Conservation (phyloP, 1,284 basidiomycete genomes). For the Coniferiporia weirii region DNA sequence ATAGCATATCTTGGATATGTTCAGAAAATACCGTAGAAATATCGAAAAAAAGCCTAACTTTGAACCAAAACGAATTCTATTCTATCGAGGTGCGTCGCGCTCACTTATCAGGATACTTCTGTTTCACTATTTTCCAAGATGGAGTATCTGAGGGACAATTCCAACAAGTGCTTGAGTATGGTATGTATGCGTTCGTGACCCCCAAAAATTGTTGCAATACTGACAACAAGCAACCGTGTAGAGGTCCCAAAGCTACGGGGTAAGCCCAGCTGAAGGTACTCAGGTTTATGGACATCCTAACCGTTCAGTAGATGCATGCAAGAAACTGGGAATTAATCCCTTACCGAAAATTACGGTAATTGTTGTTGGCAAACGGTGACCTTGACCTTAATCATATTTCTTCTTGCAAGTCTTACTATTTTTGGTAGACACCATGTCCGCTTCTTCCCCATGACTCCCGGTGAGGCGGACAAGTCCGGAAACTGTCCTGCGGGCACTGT, state of each 20-base stretch:
- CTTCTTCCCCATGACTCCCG: conserved; percentile 57
- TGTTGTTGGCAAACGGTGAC: conserved; percentile 58
- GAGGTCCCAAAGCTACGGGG: conserved; percentile 56
- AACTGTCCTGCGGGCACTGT: conserved; percentile 75
- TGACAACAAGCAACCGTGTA: conserved; percentile 23
- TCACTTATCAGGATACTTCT: not conserved
- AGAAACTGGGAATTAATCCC: conserved; percentile 43
- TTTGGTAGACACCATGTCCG: conserved; percentile 55
- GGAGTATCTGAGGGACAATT: conserved; percentile 82
- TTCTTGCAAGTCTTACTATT: not conserved
- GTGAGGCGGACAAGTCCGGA: conserved; percentile 57
- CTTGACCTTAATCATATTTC: not conserved
- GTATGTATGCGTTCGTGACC: conserved; percentile 29
- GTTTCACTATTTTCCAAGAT: conserved; percentile 35
- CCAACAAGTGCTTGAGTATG: conserved; percentile 56
- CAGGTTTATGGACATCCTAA: not conserved
- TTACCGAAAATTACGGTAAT: conserved; percentile 62
- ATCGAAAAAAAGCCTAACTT: conserved; percentile 47
- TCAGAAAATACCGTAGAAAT: conserved; percentile 45
- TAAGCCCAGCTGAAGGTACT: conserved; percentile 25
- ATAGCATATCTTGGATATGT: conserved; percentile 50
- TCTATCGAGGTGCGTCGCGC: conserved; percentile 54
- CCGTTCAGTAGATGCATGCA: conserved; percentile 46
- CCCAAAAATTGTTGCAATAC: not conserved
- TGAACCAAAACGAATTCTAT: conserved; percentile 62